Evolutionary conservation across 78 protist genomes (phyloP).

Genomic region (Tieghemostelium lacteum): DNA sequence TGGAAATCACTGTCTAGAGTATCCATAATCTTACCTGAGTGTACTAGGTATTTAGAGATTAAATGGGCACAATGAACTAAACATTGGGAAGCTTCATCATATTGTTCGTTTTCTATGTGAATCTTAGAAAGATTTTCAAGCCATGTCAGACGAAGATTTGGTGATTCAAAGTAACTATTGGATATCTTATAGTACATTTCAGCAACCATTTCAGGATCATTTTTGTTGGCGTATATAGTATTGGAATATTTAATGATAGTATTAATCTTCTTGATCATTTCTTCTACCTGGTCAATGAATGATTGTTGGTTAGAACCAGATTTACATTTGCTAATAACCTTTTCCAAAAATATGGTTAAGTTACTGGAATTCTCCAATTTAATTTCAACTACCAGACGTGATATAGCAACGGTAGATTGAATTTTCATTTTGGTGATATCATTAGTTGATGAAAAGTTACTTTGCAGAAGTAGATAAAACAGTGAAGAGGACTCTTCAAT

Average conservation of each 20-base stretch:
- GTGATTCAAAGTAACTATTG: conserved; percentile 73
- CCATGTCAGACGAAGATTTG: conserved; percentile 83
- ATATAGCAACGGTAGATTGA: conserved; percentile 80
- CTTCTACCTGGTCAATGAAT: conserved; percentile 70
- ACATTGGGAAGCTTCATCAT: conserved; percentile 74
- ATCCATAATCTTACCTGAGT: conserved; percentile 13
- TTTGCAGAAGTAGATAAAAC: conserved; percentile 34
- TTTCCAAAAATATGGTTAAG: conserved; percentile 12
- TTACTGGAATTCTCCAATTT: conserved; percentile 55
- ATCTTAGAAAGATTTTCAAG: conserved; percentile 66
- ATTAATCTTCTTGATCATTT: conserved; percentile 51
- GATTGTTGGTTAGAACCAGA: background rate
- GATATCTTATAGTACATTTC: conserved; percentile 77
- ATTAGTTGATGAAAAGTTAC: conserved; percentile 41
- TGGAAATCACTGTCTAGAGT: conserved; percentile 16
- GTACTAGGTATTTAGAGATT: conserved; percentile 21
- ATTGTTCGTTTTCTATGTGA: conserved; percentile 42
- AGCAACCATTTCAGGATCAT: conserved; percentile 71
- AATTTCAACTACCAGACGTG: conserved; percentile 74
- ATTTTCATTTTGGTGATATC: conserved; percentile 78
- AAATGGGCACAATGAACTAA: conserved; percentile 58
- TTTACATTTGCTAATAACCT: conserved; percentile 8
- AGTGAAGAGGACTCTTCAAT: conserved; percentile 31
- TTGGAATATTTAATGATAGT: conserved; percentile 56
- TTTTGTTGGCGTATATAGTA: conserved; percentile 46